Base-by-base conservation (phyloP, 108 stramenopile species). In the Nitzschia sp. region DNA sequence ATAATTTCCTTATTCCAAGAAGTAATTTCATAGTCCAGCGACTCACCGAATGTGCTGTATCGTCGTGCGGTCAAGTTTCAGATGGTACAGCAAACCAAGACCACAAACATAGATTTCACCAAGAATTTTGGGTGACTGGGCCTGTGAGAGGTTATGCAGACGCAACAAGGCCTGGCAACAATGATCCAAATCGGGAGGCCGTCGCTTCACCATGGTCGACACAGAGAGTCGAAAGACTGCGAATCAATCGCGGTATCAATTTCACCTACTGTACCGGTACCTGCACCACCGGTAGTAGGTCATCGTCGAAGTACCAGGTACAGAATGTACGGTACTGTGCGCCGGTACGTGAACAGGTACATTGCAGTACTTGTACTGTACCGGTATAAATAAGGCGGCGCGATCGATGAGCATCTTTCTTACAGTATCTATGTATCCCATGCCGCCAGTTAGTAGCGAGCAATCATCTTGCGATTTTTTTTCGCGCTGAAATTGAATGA, bases 51-150 rank as follows among this genome's bases (percentile, higher is more conserved):
- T 38, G n/a, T 34, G 15, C 11, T 55, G 41, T 48, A 77, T 71
- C 11, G 75, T 68, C n/a, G 35, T 53, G 38, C 77, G 81, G 53
- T 82, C 77, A 30, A 71, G 27, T 47, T 71, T 71, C 58, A 82
- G 48, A 58, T 75, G 72, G 29, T 64, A 70, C 55, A 82, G 44
- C 34, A 82, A 59, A 32, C 58, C 77, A 32, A 82, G 17, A 29
- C 72, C 63, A 53, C 76, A 73, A 53, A 68, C 34, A 56, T 75
- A 82, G 8, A 78, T 32, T 31, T 78, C 72, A 9, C 71, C 77
- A 25, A 75, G 34, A 34, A 48, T 30, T 45, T 78, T 71, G 13
- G 65, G 69, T 25, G 69, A 56, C 34, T 63, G 69, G 28, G 57
- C 33, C 4, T 47, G 16, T 13, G 58, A 33, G 22, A 72, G 25